Percentiles rank a stretch among this genome's conserved stretches.
Evolutionary conservation across 1,284 basidiomycete species (phyloP).

Genomic region (Coriolopsis trogii): DNA sequence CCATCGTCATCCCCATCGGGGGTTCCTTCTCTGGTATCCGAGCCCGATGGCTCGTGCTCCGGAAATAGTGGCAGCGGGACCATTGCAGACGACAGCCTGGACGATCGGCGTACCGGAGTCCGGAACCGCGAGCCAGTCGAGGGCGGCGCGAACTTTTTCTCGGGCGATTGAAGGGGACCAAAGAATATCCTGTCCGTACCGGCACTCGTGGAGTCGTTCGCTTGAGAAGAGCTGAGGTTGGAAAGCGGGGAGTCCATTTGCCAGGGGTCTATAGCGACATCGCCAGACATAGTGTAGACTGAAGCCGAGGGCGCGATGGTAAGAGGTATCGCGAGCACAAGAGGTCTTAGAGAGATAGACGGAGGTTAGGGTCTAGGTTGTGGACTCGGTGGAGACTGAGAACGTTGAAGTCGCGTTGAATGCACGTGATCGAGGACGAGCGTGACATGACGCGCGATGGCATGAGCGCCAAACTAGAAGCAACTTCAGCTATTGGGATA

Average conservation of each 20-base stretch:
- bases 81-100: slow-evolving; percentile 45
- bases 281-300: slow-evolving; percentile 13
- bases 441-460: slow-evolving; percentile 14
- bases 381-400: slow-evolving; percentile 11
- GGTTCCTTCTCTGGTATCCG: slow-evolving; percentile 22
- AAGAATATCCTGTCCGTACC: slow-evolving; percentile 46
- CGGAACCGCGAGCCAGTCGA: slow-evolving; percentile 35
- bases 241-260: slow-evolving; percentile 20
- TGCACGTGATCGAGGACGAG: slow-evolving; percentile 29
- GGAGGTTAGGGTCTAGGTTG: neutral
- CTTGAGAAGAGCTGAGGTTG: slow-evolving; percentile 21
- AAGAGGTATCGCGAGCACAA: neutral
- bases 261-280: slow-evolving; percentile 16
- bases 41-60: slow-evolving; percentile 31
- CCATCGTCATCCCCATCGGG: slow-evolving; percentile 29
- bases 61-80: slow-evolving; percentile 33
- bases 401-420: slow-evolving; percentile 36
- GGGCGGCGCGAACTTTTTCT: slow-evolving; percentile 46
- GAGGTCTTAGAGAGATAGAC: slow-evolving; percentile 6
- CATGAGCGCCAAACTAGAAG: neutral
- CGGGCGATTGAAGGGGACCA: slow-evolving; percentile 57
- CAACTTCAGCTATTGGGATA: too few relatives aligned
- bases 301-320: neutral
- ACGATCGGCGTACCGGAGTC: slow-evolving; percentile 53
- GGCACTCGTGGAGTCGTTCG: slow-evolving; percentile 29